Conservation (phyloP, 371 early-diverging fungal genomes). For the Thermomucor indicae-seudaticae region DNA sequence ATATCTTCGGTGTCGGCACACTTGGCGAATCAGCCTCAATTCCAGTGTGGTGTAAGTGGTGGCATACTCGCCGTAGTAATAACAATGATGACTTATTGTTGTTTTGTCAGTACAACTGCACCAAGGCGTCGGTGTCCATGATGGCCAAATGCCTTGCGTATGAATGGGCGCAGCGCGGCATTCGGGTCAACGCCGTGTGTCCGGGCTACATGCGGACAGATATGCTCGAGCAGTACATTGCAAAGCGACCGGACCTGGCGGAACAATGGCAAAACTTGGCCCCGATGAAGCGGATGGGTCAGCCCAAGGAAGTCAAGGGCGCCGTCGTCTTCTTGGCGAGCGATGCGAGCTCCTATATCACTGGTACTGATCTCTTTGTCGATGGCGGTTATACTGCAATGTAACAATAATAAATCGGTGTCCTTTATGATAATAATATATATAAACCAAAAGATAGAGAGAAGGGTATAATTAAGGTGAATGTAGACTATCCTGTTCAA, state of each 20-base stretch:
- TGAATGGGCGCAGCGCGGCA: conserved; percentile 43
- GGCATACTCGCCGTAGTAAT: neutral
- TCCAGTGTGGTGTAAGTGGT: conserved; percentile 38
- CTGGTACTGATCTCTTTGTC: conserved; percentile 47
- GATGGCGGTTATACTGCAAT: conserved; percentile 46
- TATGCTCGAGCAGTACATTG: conserved; percentile 32
- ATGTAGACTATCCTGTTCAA: neutral
- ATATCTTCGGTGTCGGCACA: conserved; percentile 43
- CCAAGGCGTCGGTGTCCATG: conserved; percentile 64
- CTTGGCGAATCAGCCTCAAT: conserved; percentile 44
- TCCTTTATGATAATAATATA: too few species aligned
- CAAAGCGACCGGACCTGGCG: conserved; percentile 24
- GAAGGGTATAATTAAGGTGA: neutral
- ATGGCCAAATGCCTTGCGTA: conserved; percentile 43
- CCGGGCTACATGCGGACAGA: conserved; percentile 49
- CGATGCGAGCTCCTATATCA: conserved; percentile 60
- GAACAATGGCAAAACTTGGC: conserved; percentile 27
- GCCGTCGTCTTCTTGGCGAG: conserved; percentile 69
- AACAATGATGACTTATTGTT: neutral
- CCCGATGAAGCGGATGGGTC: conserved; percentile 53
- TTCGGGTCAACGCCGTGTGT: conserved; percentile 44
- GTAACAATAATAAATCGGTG: too few species aligned
- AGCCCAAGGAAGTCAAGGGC: conserved; percentile 63
- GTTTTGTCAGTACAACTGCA: conserved; percentile 41
- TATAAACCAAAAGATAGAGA: neutral